Percentiles rank a stretch among this genome's conserved stretches.
phyloP scores from a whole-genome alignment of 768 basidiomycete species.

The Kondoa subrosea region DNA sequence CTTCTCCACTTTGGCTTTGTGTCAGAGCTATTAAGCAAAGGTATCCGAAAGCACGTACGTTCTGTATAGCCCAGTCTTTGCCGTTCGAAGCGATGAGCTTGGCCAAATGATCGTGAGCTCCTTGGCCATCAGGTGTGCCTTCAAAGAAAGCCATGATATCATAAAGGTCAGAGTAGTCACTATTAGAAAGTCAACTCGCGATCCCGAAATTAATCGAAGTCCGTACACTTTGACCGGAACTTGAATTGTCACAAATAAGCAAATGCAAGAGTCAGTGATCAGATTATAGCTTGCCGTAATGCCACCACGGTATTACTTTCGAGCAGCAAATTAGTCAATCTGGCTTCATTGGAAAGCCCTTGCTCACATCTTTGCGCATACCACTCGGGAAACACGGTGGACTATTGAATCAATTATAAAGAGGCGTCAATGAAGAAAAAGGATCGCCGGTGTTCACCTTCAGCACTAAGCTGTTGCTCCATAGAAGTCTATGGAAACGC shows the following conservation, averaged over 20 bases:
- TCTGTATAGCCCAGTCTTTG: slow-evolving; percentile 19
- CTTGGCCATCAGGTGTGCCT: slow-evolving; percentile 21
- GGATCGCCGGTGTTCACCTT: slow-evolving; percentile 38
- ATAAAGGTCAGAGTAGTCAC: slow-evolving; percentile 27
- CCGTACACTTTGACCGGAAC: slow-evolving; percentile 18
- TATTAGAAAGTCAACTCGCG: slow-evolving; percentile 23
- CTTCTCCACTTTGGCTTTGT: slow-evolving; percentile 21
- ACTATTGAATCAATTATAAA: slow-evolving; percentile 17
- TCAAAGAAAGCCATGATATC: slow-evolving; percentile 25
- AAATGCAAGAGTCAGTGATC: neutral
- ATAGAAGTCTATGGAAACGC: slow-evolving; percentile 47
- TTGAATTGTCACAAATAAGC: neutral
- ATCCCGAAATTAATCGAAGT: neutral
- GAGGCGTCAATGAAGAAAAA: slow-evolving; percentile 44
- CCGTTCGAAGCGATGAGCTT: slow-evolving; percentile 20
- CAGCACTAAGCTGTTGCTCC: slow-evolving; percentile 67
- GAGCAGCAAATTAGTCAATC: slow-evolving; percentile 82
- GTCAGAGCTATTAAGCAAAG: neutral
- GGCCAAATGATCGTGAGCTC: slow-evolving; percentile 19
- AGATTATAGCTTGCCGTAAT: neutral
- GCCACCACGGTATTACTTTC: slow-evolving; percentile 25
- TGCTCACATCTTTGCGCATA: slow-evolving; percentile 20
- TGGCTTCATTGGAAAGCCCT: slow-evolving; percentile 69
- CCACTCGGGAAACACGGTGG: slow-evolving; percentile 26
- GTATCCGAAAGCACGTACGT: slow-evolving; percentile 8